These are phyloP conservation scores for Pythium coloratum DNA, from an alignment of 352 stramenopile species.

Conservation along the genomic window DNA sequence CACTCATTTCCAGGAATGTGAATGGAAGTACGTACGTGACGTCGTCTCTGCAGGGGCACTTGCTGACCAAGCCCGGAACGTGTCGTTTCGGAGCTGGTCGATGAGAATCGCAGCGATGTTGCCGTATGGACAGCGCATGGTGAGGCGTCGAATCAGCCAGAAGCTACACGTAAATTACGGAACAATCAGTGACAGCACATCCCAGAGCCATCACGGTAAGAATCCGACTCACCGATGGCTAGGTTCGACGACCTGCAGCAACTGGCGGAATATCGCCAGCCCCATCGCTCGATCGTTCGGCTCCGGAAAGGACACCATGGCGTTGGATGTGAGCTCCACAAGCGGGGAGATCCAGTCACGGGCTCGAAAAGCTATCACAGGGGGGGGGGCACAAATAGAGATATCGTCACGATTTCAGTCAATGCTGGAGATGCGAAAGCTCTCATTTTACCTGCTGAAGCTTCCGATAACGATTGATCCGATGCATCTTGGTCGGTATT, in stretches of 20 bases:
- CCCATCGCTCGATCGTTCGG: constrained; percentile 37
- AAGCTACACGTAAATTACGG: constrained; percentile 34
- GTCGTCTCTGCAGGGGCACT: background rate
- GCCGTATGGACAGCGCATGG: constrained; percentile 64
- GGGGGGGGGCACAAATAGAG: background rate
- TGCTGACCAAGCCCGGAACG: constrained; percentile 39
- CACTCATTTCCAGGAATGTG: background rate
- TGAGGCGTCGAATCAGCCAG: constrained; percentile 39
- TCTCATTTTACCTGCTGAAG: constrained; percentile 4
- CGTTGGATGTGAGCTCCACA: constrained; percentile 62
- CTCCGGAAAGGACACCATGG: constrained; percentile 68
- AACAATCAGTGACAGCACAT: background rate
- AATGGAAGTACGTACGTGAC: constrained; percentile 30
- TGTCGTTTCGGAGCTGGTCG: constrained; percentile 54
- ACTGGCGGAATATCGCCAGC: constrained; percentile 35
- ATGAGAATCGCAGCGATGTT: constrained; percentile 69
- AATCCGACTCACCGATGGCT: constrained; percentile 35
- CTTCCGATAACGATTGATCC: constrained; percentile 4
- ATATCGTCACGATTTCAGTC: background rate
- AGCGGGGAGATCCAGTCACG: constrained; percentile 60
- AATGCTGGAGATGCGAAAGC: background rate
- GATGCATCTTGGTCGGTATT: background rate
- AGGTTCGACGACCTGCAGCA: constrained; percentile 36
- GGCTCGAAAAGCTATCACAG: constrained; percentile 31
- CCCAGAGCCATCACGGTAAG: background rate